Base-by-base conservation (phyloP, 1,284 basidiomycete species). In the Leccinum angustisporum region DNA sequence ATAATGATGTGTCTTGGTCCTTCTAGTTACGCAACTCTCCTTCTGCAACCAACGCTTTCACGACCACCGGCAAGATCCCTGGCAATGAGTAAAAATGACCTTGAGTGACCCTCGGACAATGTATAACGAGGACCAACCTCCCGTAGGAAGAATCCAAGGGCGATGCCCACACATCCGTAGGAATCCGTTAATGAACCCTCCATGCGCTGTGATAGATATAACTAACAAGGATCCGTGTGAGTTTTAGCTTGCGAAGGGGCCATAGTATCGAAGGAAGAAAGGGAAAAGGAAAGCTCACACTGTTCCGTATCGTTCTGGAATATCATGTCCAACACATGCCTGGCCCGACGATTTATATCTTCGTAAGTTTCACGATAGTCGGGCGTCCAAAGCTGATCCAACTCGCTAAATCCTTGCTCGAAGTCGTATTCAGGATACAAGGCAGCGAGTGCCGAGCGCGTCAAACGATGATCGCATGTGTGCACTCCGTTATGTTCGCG, bases 401-500 rank as follows among this genome's bases (percentile, higher is more conserved):
- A 78, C 70, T 96, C 93, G 0, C 83, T 77, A 63, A 96, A 88
- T 0, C 81, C 83, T 0, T 78, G 71, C 68, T 95, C 91, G 61
- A 94, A 85, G 1, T 57, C 65, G 69, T 90, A 88, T 5, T 75
- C 70, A 0, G 91, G 89, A 67, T 90, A 94, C 1, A 79, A 72
- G 0, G 71, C 65, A 0, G 73, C 65, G 58, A 95, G 86, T 56
- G 82, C 80, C 0, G 85, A 79, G 59, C 81, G 78, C 0, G 83
- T 78, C 13, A 78, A 78, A 8, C 91, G 84, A 65, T 84, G 82
- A 71, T 93, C 91, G 69, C 91, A 93, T 0, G 88, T 90, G 67
- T 92, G 89, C 1, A 84, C 80, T 0, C 91, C 90, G 59, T 85
- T 83, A 60, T 83, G 78, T 74, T 93, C 91, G 16, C 90, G 83